Evolutionary conservation across 495 filamentous ascomycete genomes (phyloP), one percentile per base, ranked within the genome.

Genomic region (Neurospora discreta): DNA sequence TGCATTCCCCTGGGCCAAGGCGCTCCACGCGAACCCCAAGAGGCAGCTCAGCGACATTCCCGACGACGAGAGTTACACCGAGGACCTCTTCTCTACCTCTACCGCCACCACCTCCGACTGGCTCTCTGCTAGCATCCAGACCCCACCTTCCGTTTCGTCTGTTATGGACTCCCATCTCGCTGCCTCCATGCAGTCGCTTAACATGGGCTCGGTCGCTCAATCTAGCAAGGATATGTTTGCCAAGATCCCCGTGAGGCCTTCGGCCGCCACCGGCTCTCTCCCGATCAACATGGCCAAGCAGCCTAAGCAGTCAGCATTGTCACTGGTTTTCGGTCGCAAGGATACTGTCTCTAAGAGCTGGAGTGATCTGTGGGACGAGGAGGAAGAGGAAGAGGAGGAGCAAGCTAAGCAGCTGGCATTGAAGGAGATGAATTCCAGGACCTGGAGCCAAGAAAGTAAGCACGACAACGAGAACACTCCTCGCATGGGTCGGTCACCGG

Each of bases 281-380:
- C 93, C 94, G 65, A 91, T 89, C 74, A 89, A 86, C 75, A 85
- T 88, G 85, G 85, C 89, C 52, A 87, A 87, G 75, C 80, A 81
- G 5, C 89, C 88, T 71, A 86, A 85, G 42, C 81, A 89, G 68
- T 87, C 89, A 5, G 88, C 88, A 38, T 87, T 96, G 83, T 89
- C 92, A 5, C 86, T 90, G 74, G 87, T 95, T 26, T 95, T 95
- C 78, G 92, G 92, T 36, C 90, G 91, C 78, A 87, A 87, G 74
- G 87, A 91, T 4, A 82, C 87, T 23, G 91, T 94, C 13, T 95
- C 94, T 38, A 97, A 98, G 89, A 98, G 94, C 85, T 98, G 94
- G 94, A 95, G 93, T 75, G 94, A 98, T 81, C 85, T 98, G 74
- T 98, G 92, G 90, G 94, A 97, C 71, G 94, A 97, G 80, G 94